These are phyloP conservation scores for Lyophyllum shimeji DNA, from an alignment of 768 basidiomycete species.

Conservation along the genomic window DNA sequence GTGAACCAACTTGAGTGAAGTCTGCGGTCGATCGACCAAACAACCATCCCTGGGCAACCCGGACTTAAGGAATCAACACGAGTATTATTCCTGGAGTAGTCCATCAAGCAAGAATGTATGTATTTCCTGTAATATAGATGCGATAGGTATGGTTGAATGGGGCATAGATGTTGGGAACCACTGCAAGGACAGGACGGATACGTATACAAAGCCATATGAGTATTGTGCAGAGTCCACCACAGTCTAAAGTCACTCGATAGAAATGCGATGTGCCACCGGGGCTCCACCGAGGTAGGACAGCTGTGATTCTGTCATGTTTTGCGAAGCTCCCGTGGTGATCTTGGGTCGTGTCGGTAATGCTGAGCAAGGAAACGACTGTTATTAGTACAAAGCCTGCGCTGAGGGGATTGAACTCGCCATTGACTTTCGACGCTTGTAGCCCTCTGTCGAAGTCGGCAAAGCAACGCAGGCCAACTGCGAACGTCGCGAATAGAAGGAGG, in stretches of 20 bases:
- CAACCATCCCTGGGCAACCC: not conserved
- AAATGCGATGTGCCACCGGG: constrained; percentile 63
- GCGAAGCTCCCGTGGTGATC: constrained; percentile 37
- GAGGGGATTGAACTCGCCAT: constrained; percentile 54
- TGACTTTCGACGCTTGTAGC: constrained; percentile 68
- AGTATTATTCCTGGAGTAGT: not conserved
- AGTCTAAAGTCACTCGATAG: constrained; percentile 58
- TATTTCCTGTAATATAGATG: constrained; percentile 4
- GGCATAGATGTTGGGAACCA: constrained; percentile 4
- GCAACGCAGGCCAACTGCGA: constrained; percentile 75
- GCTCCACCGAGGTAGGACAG: constrained; percentile 53
- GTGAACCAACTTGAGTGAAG: not conserved
- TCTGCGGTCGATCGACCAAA: not conserved
- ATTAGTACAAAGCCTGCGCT: constrained; percentile 21
- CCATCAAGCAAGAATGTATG: not conserved
- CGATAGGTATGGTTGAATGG: constrained; percentile 8
- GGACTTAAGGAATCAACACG: not conserved
- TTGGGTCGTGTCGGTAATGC: constrained; percentile 49
- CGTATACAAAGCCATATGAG: not conserved
- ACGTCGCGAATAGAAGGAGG: constrained; percentile 70
- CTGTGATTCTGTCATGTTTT: constrained; percentile 44
- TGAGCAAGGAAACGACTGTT: constrained; percentile 35
- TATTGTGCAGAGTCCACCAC: not conserved
- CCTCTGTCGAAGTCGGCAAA: constrained; percentile 83
- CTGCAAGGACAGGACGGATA: not conserved